Evolutionary conservation across 202 grass and related monocot species (phyloP).

Genomic region (Digitaria exilis): DNA sequence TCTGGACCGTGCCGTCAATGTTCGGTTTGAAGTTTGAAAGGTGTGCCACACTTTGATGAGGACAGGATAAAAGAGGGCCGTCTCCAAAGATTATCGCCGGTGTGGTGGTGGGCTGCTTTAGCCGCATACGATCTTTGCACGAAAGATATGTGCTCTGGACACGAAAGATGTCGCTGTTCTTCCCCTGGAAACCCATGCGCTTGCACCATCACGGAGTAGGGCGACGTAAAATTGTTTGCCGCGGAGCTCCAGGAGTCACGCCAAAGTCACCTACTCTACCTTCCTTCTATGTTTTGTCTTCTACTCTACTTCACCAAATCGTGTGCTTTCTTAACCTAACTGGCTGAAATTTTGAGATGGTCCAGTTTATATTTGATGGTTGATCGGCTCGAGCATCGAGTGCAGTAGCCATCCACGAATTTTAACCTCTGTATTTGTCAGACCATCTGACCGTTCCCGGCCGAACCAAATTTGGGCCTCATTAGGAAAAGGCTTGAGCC

Average conservation of each 20-base stretch:
- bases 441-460: neutral
- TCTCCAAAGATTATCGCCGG: neutral
- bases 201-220: neutral
- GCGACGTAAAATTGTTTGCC: neutral
- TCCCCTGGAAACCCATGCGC: neutral
- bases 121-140: neutral
- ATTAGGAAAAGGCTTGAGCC: neutral
- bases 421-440: too few relatives aligned
- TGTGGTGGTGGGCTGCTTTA: neutral
- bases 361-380: too few relatives aligned
- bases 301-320: slow-evolving; percentile 22
- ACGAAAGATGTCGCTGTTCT: neutral
- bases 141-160: neutral
- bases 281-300: neutral
- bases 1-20: neutral
- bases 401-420: neutral
- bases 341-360: neutral
- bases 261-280: slow-evolving; percentile 13
- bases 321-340: neutral
- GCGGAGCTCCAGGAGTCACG: slow-evolving; percentile 15
- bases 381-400: neutral
- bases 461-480: neutral
- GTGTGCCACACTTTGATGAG: slow-evolving; percentile 1
- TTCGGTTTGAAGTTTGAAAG: slow-evolving; percentile 12
- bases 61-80: neutral